These are phyloP conservation scores for Pyrenula massariospora DNA, from an alignment of 495 filamentous ascomycete genomes.

Conservation along the genomic window DNA sequence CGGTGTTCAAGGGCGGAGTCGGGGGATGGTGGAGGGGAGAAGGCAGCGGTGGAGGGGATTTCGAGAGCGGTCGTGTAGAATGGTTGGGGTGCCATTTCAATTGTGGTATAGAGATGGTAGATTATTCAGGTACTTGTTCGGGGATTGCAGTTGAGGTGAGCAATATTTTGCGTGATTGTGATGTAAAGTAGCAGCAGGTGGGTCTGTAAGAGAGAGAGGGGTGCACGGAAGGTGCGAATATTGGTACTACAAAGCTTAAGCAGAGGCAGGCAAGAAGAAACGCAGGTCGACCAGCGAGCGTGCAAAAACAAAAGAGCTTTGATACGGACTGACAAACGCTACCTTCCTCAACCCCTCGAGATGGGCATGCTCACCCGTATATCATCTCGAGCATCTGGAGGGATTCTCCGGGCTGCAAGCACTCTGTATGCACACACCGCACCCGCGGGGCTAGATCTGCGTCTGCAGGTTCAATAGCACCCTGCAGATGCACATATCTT, in stretches of 20 bases:
- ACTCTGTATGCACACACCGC: not conserved
- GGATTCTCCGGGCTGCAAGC: not conserved
- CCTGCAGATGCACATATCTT: not conserved
- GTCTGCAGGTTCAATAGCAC: not conserved
- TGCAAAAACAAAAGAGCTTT: not conserved
- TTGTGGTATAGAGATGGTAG: too few relatives aligned
- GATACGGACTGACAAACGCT: not conserved
- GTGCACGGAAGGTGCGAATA: conserved; percentile 1
- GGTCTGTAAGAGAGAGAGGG: conserved; percentile 4
- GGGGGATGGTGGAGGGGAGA: conserved; percentile 10
- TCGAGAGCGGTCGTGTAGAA: not conserved
- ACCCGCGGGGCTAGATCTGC: not conserved
- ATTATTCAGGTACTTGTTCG: not conserved
- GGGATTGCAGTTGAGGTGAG: too few relatives aligned
- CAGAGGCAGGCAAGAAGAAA: not conserved
- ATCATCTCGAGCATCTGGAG: not conserved
- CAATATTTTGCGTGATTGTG: too few relatives aligned
- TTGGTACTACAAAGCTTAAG: conserved; percentile 4
- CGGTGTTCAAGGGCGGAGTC: conserved; percentile 15
- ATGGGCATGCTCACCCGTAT: not conserved
- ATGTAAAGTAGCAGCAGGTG: conserved; percentile 25
- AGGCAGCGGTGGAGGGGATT: not conserved
- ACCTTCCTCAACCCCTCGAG: not conserved
- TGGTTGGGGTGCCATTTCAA: not conserved
- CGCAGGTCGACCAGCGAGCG: not conserved